Conservation (phyloP, 192 early-diverging fungal species). For the Linnemannia zychae region DNA sequence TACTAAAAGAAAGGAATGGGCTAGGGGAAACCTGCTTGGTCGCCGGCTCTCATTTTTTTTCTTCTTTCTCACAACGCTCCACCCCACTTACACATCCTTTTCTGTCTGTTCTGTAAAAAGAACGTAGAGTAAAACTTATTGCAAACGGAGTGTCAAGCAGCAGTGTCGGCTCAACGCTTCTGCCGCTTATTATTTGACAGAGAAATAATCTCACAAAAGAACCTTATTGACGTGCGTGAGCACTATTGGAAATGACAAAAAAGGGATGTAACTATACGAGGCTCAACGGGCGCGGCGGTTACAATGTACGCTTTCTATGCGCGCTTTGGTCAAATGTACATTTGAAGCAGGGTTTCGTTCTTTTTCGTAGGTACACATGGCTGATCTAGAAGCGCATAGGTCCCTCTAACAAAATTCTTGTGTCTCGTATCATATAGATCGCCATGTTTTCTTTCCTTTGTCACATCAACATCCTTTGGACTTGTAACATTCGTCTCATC, state of each 20-base stretch:
- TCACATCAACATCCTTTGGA: too few species aligned
- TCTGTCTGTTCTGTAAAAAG: neutral
- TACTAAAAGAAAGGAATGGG: neutral
- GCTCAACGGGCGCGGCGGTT: neutral
- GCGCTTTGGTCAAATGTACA: neutral
- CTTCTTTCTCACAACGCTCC: neutral
- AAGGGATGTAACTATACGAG: neutral
- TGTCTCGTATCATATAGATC: too few species aligned
- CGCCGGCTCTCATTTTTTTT: neutral
- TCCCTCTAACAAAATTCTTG: too few species aligned
- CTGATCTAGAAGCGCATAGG: too few species aligned
- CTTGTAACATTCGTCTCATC: too few species aligned
- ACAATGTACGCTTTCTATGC: neutral
- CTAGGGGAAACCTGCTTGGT: slow-evolving; percentile 2
- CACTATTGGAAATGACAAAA: neutral
- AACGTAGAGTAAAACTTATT: neutral
- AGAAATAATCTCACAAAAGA: neutral
- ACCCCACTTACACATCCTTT: neutral
- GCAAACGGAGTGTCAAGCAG: neutral
- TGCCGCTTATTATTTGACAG: neutral
- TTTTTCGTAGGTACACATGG: too few species aligned
- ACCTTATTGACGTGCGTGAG: neutral
- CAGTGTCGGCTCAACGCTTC: neutral
- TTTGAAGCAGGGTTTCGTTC: too few species aligned
- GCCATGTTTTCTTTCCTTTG: too few species aligned